Evolutionary conservation across 371 early-diverging fungal species (phyloP), one percentile per base, ranked within the genome.

Genomic region (Apophysomyces variabilis): DNA sequence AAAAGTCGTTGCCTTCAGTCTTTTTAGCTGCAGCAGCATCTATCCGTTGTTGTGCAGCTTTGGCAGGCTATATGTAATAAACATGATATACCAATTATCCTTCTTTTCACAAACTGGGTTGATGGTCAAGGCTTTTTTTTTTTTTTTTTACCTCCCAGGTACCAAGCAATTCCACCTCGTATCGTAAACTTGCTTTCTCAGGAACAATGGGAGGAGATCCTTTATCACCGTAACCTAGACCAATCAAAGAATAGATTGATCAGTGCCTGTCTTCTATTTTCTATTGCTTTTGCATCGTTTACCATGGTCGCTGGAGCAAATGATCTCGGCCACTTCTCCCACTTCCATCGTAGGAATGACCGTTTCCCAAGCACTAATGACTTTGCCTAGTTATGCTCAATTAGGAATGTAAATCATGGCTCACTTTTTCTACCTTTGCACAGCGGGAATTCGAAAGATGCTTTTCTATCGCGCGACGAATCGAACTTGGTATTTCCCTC

Each of bases 301-400:
- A 87, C 89, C 88, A 67, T 86, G 86, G 41, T 85, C 81, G 50
- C 85, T 79, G 38, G 80, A 66, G 60, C 85, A 83, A 14, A 77
- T 65, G 18, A 87, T 76, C 36, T 86, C 85, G 5, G 81, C 82
- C 16, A 75, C 45, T 66, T 88, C 89, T 12, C 87, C 87, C 18
- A 85, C 75, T 67, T 80, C 75, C 87, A 88, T 88, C 36, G 84
- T 85, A 21, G 80, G 81, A 60, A 87, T 77, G 58, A 79, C 86
- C n/a, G 80, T 57, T 47, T 88, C 89, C 85, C 85, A 86, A 58
- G 83, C 86, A 57, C 83, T 64, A 58, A 88, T 82, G 2, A 88
- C 85, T 64, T 85, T 69, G n/a, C 74, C 84, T 83, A 43, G 13
- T 7, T 14, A 59, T 60, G 4, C 1, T 60, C 41, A 41, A 35